Evolutionary conservation across 371 early-diverging fungal genomes (phyloP).

Genomic region (Dinochytrium kinnereticum): DNA sequence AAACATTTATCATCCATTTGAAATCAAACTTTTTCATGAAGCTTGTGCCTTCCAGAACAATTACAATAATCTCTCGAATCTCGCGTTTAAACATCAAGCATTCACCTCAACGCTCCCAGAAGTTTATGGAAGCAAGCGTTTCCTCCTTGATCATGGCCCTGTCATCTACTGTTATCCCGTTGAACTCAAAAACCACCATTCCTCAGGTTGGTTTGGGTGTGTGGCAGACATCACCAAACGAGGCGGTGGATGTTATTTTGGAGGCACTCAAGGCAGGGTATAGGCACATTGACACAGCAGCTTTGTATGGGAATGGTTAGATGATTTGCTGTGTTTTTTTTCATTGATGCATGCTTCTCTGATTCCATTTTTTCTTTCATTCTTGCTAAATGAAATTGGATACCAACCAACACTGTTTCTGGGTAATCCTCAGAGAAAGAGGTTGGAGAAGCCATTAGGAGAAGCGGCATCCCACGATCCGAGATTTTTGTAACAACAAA

Average conservation of each 20-base stretch:
- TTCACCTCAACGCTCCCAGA: too few relatives aligned
- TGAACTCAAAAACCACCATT: constrained; percentile 10
- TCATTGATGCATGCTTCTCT: too few relatives aligned
- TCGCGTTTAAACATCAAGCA: too few relatives aligned
- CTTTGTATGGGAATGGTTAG: constrained; percentile 24
- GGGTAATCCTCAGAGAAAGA: constrained; percentile 38
- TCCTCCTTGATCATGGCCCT: neutral
- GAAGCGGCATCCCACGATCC: constrained; percentile 59
- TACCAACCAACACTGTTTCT: too few relatives aligned
- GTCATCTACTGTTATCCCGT: neutral
- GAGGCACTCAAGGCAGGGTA: constrained; percentile 26
- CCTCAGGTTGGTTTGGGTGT: constrained; percentile 29
- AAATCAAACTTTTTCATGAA: too few relatives aligned
- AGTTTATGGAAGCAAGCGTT: too few relatives aligned
- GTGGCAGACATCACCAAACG: constrained; percentile 16
- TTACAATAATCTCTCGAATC: too few relatives aligned
- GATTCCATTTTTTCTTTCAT: neutral
- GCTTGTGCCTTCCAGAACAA: too few relatives aligned
- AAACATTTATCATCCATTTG: too few relatives aligned
- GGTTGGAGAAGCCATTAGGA: constrained; percentile 53
- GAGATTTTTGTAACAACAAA: constrained; percentile 81
- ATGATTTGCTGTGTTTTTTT: neutral
- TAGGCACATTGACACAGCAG: constrained; percentile 35
- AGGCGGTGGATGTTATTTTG: constrained; percentile 5
- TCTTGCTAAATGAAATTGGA: too few relatives aligned